Conservation (phyloP, 1,139 yeast genomes). For the Magnusiomyces fungicola region DNA sequence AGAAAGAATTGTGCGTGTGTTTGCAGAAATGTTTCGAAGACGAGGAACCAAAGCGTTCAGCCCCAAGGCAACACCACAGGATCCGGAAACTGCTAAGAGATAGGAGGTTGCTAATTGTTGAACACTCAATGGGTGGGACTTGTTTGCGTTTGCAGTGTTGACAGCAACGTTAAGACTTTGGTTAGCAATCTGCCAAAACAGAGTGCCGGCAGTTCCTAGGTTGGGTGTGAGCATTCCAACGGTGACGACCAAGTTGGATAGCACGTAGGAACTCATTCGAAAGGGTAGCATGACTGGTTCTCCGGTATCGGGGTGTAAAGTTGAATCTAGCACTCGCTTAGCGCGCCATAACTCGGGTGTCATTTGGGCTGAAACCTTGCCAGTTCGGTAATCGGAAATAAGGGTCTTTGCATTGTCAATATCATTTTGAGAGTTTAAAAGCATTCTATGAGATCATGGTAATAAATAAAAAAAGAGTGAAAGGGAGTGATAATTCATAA, state of each 20-base stretch:
- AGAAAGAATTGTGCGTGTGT: conserved; percentile 60
- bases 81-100: conserved; percentile 83
- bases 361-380: conserved; percentile 47
- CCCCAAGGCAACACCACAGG: conserved; percentile 93
- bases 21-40: conserved; percentile 28
- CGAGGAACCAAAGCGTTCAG: conserved; percentile 82
- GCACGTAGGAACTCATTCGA: conserved; percentile 93
- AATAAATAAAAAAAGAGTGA: too few species aligned
- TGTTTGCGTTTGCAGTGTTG: conserved; percentile 92
- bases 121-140: conserved; percentile 82
- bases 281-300: conserved; percentile 87
- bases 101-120: conserved; percentile 71
- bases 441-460: too few species aligned
- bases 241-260: conserved; percentile 88
- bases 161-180: conserved; percentile 95
- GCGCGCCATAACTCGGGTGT: conserved; percentile 87
- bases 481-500: too few species aligned
- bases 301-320: conserved; percentile 93
- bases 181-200: conserved; percentile 96
- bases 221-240: conserved; percentile 97
- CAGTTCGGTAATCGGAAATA: conserved; percentile 67
- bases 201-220: conserved; percentile 79
- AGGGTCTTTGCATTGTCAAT: conserved; percentile 56
- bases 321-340: conserved; percentile 70
- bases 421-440: conserved; percentile 60